Evolutionary conservation across 352 stramenopile genomes (phyloP).

Genomic region (Phytophthora pini): DNA sequence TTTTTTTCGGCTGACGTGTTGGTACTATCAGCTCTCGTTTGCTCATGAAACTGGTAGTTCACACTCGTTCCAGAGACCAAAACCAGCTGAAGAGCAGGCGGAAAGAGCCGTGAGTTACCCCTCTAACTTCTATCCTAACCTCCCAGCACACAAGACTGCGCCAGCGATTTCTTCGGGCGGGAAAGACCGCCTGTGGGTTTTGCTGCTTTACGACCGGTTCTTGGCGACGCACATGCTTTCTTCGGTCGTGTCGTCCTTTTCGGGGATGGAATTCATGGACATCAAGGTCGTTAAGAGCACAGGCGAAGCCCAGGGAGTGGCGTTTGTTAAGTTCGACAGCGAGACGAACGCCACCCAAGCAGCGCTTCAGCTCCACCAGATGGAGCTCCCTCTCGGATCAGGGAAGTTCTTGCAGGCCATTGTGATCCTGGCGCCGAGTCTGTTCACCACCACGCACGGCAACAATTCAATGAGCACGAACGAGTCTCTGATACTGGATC

Average conservation of each 20-base stretch:
- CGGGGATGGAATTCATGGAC: conserved; percentile 84
- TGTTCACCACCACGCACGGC: conserved; percentile 70
- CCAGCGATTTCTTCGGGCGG: conserved; percentile 9
- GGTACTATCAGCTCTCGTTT: conserved; percentile 48
- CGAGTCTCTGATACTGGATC: conserved; percentile 35
- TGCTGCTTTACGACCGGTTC: conserved; percentile 72
- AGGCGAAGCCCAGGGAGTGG: conserved; percentile 68
- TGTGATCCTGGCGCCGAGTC: conserved; percentile 67
- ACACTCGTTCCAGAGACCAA: conserved; percentile 22
- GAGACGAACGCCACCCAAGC: conserved; percentile 54
- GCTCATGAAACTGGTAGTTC: conserved; percentile 36
- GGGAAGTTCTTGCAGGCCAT: conserved; percentile 71
- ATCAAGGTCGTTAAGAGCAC: conserved; percentile 78
- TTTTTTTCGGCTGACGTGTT: conserved; percentile 5
- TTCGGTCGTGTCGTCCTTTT: conserved; percentile 56
- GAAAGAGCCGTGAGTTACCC: conserved; percentile 11
- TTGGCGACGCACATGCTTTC: conserved; percentile 73
- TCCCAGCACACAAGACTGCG: conserved; percentile 10
- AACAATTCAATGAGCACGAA: conserved; percentile 26
- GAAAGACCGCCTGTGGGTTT: conserved; percentile 63
- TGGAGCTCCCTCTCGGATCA: conserved; percentile 55
- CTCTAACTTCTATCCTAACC: conserved; percentile 5
- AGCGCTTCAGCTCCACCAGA: conserved; percentile 61
- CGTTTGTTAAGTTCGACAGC: conserved; percentile 79
- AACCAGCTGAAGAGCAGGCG: conserved; percentile 2